phyloP scores from a whole-genome alignment of 495 filamentous ascomycete species.

The Penicillium alfredii region DNA sequence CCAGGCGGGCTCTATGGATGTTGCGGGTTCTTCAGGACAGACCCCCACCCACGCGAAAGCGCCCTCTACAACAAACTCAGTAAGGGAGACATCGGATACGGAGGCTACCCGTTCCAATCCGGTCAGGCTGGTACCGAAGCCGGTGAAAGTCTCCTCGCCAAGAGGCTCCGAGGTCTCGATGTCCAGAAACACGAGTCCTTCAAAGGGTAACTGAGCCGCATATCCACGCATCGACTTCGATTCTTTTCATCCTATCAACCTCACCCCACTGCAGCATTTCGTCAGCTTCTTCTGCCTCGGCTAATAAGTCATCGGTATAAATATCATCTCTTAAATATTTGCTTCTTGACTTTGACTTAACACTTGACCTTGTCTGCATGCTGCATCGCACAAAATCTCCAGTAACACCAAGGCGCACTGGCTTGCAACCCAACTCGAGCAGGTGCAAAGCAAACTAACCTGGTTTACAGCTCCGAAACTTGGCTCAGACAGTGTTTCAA shows the following conservation, averaged over 20 bases:
- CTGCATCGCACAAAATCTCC: no score
- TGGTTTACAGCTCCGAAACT: no score
- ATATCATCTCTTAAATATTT: not conserved
- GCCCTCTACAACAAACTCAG: constrained; percentile 58
- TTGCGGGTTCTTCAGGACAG: constrained; percentile 4
- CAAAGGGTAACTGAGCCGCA: constrained; percentile 13
- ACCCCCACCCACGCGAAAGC: constrained; percentile 6
- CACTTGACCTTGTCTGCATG: no score
- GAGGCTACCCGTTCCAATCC: constrained; percentile 45
- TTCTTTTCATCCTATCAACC: no score
- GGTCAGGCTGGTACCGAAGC: constrained; percentile 32
- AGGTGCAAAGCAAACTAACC: no score
- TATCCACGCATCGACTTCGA: constrained; percentile 1
- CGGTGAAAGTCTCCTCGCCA: constrained; percentile 51
- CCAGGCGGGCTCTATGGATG: constrained; percentile 19
- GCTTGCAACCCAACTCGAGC: constrained; percentile 3
- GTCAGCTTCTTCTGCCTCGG: no score
- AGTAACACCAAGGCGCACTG: constrained; percentile 2
- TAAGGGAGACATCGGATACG: constrained; percentile 63
- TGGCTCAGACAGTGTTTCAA: no score
- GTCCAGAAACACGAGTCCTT: constrained; percentile 34
- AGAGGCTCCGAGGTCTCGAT: constrained; percentile 46
- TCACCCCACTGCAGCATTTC: not conserved
- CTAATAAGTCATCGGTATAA: not conserved
- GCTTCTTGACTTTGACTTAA: constrained; percentile 1